Evolutionary conservation across 2,329 filamentous ascomycete genomes (phyloP).

Genomic region (Thelonectria rubi): DNA sequence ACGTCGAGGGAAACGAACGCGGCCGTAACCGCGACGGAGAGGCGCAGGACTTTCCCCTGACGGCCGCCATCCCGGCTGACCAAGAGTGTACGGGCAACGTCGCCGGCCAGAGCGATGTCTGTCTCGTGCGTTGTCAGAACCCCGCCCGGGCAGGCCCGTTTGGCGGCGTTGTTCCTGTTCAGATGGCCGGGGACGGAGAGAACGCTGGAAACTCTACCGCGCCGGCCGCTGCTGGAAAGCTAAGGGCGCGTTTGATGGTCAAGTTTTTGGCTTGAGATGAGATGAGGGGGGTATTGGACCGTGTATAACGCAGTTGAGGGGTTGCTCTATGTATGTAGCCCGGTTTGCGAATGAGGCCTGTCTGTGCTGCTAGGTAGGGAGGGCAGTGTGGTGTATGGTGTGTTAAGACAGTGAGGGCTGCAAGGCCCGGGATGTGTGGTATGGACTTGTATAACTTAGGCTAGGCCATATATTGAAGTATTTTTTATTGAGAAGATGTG

Average conservation of each 20-base stretch:
- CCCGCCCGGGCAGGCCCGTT: slow-evolving; percentile 68
- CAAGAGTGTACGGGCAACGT: slow-evolving; percentile 68
- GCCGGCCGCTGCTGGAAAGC: not conserved
- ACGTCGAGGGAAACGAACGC: slow-evolving; percentile 41
- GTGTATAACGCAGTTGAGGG: no score
- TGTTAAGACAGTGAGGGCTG: no score
- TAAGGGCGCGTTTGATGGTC: not conserved
- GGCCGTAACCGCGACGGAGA: slow-evolving; percentile 55
- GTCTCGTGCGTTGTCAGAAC: slow-evolving; percentile 71
- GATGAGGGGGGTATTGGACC: no score
- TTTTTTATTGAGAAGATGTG: no score
- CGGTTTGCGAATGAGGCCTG: no score
- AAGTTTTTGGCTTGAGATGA: not conserved
- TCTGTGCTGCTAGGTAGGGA: no score
- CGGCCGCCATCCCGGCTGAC: slow-evolving; percentile 63
- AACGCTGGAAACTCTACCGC: not conserved
- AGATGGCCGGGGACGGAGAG: slow-evolving; percentile 48
- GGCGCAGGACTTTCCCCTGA: slow-evolving; percentile 59
- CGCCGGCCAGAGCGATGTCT: slow-evolving; percentile 66
- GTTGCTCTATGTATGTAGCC: no score
- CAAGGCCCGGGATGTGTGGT: no score
- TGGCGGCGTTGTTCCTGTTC: slow-evolving; percentile 67
- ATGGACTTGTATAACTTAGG: no score
- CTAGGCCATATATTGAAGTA: no score
- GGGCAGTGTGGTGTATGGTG: no score